Base-by-base conservation (phyloP, 2,329 filamentous ascomycete species). In the Myriosclerotinia curreyana region DNA sequence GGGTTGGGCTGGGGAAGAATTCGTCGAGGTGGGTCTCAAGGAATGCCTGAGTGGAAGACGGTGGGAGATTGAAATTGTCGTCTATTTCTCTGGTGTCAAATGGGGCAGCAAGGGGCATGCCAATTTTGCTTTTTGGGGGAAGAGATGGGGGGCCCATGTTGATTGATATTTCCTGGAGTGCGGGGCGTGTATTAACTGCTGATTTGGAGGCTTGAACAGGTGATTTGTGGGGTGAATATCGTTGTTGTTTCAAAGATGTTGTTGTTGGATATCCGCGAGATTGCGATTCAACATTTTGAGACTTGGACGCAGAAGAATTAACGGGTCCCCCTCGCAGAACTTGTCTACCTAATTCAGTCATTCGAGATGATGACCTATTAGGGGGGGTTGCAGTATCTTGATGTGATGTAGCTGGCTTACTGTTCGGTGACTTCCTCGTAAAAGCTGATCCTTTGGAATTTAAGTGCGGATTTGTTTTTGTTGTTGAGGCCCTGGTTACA, bases 1-100 rank as follows among this genome's bases (percentile, higher is more conserved):
- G 84, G 0, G 82, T 84, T 0, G 81, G 77, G n/a, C 79, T 81
- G 0, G 82, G 82, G 52, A 85, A 82, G 66, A 85, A 79, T 62
- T 84, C 82, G 48, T 84, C 82, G 9, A 82, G 69, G 65, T 83
- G 77, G 49, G 72, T 70, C 38, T 78, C 73, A 11, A 85, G 74
- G n/a, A 85, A 83, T 11, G 79, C 75, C 66, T 85, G 83, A 0
- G 83, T 85, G 67, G 80, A 82, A 36, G 74, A 73, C 8, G 77
- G 77, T 22, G 69, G 74, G 1, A 68, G 53, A 40, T 50, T 59
- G n/a, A 14, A 46, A 53, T 38, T 15, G 46, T 42, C 60, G 20
- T 11, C 15, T 28, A n/a, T 46, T 44, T 44, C 31, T n/a, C 11
- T 22, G 6, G 22, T 22, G 15, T 20, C 31, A 22, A 20, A 14